Percentiles rank a stretch among this genome's conserved stretches.
phyloP scores from a whole-genome alignment of 129 eudicot species.

The Flaveria linearis region DNA sequence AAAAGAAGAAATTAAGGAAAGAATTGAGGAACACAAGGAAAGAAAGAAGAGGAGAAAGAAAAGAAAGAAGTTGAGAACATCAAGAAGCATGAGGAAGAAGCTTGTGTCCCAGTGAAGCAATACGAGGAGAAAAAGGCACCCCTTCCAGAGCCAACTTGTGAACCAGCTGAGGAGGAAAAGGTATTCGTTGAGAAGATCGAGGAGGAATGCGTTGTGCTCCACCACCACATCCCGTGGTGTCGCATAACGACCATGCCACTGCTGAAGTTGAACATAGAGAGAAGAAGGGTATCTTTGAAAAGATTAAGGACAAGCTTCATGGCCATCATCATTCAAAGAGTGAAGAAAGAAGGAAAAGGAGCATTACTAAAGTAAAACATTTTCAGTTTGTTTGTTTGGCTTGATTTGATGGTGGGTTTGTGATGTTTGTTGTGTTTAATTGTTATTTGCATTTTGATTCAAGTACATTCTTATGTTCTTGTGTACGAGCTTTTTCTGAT shows the following conservation, averaged over 20 bases:
- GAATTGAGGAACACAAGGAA: constrained; percentile 32
- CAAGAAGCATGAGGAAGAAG: constrained; percentile 25
- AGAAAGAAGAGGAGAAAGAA: constrained; percentile 32
- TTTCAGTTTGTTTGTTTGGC: constrained; percentile 16
- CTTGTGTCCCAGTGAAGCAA: background rate
- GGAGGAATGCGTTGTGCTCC: constrained; percentile 29
- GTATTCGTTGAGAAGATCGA: constrained; percentile 19
- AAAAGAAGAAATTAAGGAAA: constrained; percentile 26
- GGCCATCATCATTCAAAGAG: constrained; percentile 37
- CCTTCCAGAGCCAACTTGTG: constrained; percentile 21
- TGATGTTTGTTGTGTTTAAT: constrained; percentile 2
- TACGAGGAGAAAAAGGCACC: constrained; percentile 12
- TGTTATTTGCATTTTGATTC: constrained; percentile 11
- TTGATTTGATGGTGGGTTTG: constrained; percentile 5
- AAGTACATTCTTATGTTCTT: constrained; percentile 24
- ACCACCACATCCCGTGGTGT: constrained; percentile 28
- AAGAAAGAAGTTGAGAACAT: constrained; percentile 32
- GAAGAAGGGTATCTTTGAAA: constrained; percentile 40
- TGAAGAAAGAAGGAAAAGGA: constrained; percentile 40
- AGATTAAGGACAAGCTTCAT: constrained; percentile 40
- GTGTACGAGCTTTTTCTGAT: background rate
- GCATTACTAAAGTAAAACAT: constrained; percentile 20
- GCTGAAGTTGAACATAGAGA: constrained; percentile 40
- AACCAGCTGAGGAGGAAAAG: constrained; percentile 23
- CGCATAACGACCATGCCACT: constrained; percentile 15